phyloP scores from a whole-genome alignment of 2,329 filamentous ascomycete genomes.

The Neofusicoccum sp. region DNA sequence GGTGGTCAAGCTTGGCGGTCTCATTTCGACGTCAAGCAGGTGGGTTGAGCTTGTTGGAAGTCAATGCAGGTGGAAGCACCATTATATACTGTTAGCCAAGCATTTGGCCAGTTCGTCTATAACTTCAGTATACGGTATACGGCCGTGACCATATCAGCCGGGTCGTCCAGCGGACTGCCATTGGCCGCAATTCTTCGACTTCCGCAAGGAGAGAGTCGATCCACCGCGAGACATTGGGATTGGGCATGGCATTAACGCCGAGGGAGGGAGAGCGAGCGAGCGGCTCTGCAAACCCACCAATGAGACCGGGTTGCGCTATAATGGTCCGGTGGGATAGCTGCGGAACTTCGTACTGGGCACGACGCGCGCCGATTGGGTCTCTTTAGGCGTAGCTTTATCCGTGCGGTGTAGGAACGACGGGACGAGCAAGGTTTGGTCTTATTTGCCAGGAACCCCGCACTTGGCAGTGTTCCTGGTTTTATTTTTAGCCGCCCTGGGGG shows the following conservation, averaged over 20 bases:
- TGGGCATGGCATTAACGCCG: background rate
- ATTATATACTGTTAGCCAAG: background rate
- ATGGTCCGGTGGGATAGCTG: conserved; percentile 4
- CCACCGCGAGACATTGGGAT: background rate
- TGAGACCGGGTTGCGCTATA: background rate
- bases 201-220: background rate
- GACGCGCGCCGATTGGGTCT: background rate
- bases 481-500: background rate
- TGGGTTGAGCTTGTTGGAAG: background rate
- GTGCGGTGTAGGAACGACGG: background rate
- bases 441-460: background rate
- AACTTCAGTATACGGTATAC: background rate
- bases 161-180: background rate
- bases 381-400: background rate
- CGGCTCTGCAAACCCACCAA: background rate
- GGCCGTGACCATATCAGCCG: background rate
- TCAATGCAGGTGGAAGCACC: background rate
- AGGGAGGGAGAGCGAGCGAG: background rate
- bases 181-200: background rate
- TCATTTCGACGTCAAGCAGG: background rate
- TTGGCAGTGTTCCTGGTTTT: no score
- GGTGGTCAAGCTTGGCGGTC: background rate
- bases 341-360: no score
- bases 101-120: background rate
- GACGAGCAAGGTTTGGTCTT: background rate